A percentile compares a stretch with the other conserved stretches of the same genome.
Conservation (phyloP, 2,329 filamentous ascomycete species). For the Catunica adiposa region DNA sequence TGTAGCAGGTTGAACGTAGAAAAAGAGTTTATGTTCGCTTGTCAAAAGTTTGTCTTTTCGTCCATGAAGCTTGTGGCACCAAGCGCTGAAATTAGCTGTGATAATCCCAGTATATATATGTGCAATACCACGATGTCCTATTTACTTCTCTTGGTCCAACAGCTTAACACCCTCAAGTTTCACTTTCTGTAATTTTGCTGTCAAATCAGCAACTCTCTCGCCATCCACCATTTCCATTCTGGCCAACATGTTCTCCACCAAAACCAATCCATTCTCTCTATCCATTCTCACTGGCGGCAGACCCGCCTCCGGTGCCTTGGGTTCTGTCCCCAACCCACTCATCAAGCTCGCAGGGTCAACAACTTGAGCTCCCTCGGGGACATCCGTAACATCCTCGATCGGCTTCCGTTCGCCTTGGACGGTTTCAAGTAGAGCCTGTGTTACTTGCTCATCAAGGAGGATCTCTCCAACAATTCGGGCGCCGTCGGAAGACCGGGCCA, state of each 20-base stretch:
- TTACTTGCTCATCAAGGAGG: constrained; percentile 20
- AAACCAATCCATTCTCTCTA: constrained; percentile 43
- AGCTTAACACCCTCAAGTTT: constrained; percentile 34
- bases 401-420: constrained; percentile 11
- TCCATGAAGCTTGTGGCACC: too few species aligned
- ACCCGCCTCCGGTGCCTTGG: constrained; percentile 4
- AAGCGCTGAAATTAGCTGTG: too few species aligned
- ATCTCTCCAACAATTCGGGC: constrained; percentile 29
- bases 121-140: neutral
- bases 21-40: neutral
- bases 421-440: constrained; percentile 5
- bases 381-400: constrained; percentile 14
- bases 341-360: constrained; percentile 17
- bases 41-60: neutral
- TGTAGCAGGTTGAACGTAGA: neutral
- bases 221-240: constrained; percentile 20
- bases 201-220: constrained; percentile 2
- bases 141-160: constrained; percentile 20
- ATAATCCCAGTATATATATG: neutral
- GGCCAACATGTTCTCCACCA: constrained; percentile 38
- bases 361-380: constrained; percentile 15
- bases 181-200: constrained; percentile 30
- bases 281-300: constrained; percentile 21
- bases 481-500: constrained; percentile 36
- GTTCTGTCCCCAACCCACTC: constrained; percentile 20